A percentile compares a stretch with the other conserved stretches of the same genome.
Conservation (phyloP, 805 yeast species). For the Ogataea pignaliae region DNA sequence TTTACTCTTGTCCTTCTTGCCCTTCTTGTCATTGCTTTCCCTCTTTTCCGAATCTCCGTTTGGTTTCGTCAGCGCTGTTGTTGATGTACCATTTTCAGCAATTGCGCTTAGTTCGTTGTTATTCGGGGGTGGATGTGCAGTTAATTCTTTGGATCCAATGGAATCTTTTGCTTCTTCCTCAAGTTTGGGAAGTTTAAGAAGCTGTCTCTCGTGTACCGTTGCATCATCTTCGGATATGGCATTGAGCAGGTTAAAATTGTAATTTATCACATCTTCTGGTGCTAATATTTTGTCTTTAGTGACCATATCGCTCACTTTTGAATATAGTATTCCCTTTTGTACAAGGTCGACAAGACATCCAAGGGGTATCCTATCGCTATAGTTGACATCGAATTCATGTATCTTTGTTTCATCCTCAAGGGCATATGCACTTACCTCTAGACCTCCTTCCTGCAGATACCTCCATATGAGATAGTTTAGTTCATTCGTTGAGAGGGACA, state of each 20-base stretch:
- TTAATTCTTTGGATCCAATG: background rate
- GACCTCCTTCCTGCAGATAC: constrained; percentile 81
- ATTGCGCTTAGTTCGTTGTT: no score
- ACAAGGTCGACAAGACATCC: constrained; percentile 80
- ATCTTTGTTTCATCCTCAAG: constrained; percentile 70
- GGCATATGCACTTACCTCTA: constrained; percentile 74
- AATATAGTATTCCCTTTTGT: constrained; percentile 79
- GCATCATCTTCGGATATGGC: constrained; percentile 3
- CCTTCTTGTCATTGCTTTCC: background rate
- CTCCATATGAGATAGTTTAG: constrained; percentile 91
- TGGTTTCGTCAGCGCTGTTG: background rate
- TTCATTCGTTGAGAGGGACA: constrained; percentile 82
- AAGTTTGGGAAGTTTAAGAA: background rate
- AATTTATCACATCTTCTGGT: constrained; percentile 23
- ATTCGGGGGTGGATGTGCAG: no score
- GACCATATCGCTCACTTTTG: constrained; percentile 62
- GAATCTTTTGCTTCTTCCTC: background rate
- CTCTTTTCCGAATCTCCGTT: background rate
- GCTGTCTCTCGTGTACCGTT: background rate
- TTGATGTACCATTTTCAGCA: no score
- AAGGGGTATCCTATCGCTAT: constrained; percentile 53
- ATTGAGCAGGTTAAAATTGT: constrained; percentile 47
- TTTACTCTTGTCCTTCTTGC: background rate
- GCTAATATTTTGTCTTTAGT: constrained; percentile 8
- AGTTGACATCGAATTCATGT: constrained; percentile 47